Percentiles rank a stretch among this genome's conserved stretches.
Evolutionary conservation across 352 stramenopile genomes (phyloP).

Genomic region (Pythium scleroteichum): DNA sequence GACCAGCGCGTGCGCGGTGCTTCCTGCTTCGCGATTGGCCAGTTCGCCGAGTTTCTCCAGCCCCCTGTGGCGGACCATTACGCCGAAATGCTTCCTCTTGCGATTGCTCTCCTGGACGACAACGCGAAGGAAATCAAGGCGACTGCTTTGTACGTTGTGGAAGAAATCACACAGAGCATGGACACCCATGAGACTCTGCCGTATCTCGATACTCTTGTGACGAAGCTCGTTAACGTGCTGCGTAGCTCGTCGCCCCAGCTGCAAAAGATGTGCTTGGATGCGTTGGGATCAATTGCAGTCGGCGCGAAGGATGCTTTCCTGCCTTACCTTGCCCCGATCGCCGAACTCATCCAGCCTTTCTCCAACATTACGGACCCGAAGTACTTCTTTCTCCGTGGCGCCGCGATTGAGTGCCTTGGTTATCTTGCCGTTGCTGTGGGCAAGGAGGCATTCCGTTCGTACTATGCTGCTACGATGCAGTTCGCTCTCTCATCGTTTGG

Average conservation of each 20-base stretch:
- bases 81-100: slow-evolving; percentile 95
- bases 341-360: slow-evolving; percentile 84
- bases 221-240: slow-evolving; percentile 94
- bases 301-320: slow-evolving; percentile 97
- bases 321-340: slow-evolving; percentile 93
- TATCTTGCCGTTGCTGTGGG: slow-evolving; percentile 97
- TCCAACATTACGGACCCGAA: slow-evolving; percentile 93
- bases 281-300: slow-evolving; percentile 95
- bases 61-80: slow-evolving; percentile 96
- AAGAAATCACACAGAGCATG: slow-evolving; percentile 99
- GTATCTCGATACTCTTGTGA: slow-evolving; percentile 94
- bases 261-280: slow-evolving; percentile 97
- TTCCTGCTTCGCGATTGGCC: slow-evolving; percentile 97
- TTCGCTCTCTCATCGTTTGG: slow-evolving; percentile 93
- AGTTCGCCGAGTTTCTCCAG: slow-evolving; percentile 98
- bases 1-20: slow-evolving; percentile 96
- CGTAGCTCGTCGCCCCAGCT: slow-evolving; percentile 90
- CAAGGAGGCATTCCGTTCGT: slow-evolving; percentile 94
- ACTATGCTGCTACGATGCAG: slow-evolving; percentile 94
- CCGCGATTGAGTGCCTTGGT: slow-evolving; percentile 97
- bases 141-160: slow-evolving; percentile 97
- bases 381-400: slow-evolving; percentile 92
- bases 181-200: slow-evolving; percentile 94
- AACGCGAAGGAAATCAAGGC: slow-evolving; percentile 92
- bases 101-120: slow-evolving; percentile 95